A percentile compares a stretch with the other conserved stretches of the same genome.
phyloP scores from a whole-genome alignment of 2,329 filamentous ascomycete genomes.

The Neonectria hederae region DNA sequence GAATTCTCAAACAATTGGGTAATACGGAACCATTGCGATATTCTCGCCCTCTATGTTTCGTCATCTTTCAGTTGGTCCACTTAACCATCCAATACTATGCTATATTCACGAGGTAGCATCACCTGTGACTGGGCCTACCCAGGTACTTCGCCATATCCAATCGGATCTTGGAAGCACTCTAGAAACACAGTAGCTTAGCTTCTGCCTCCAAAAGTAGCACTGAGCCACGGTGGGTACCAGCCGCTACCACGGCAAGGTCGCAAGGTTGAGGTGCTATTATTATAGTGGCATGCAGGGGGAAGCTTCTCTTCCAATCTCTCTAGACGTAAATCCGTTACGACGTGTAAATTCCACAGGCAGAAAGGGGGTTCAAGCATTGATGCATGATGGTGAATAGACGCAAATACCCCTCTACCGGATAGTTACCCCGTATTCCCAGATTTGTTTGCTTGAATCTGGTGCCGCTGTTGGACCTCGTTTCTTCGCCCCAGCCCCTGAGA shows the following conservation, averaged over 20 bases:
- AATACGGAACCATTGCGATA: not conserved
- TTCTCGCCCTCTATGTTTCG: not conserved
- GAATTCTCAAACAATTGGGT: slow-evolving; percentile 1
- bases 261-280: not conserved
- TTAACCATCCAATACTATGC: not conserved
- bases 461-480: not conserved
- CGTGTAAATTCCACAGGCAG: not conserved
- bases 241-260: not conserved
- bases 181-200: not conserved
- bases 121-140: too few relatives aligned
- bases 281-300: not conserved
- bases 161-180: not conserved
- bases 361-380: not conserved
- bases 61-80: not conserved
- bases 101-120: not conserved
- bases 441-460: not conserved
- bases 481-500: slow-evolving; percentile 33
- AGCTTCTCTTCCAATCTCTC: not conserved
- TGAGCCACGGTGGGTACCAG: not conserved
- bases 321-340: not conserved
- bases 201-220: not conserved
- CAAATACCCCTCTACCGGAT: not conserved
- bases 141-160: not conserved
- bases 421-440: not conserved
- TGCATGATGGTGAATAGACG: not conserved